These are phyloP conservation scores for Solanum megistacrolobum DNA, from an alignment of 257 asterid species.

Conservation along the genomic window DNA sequence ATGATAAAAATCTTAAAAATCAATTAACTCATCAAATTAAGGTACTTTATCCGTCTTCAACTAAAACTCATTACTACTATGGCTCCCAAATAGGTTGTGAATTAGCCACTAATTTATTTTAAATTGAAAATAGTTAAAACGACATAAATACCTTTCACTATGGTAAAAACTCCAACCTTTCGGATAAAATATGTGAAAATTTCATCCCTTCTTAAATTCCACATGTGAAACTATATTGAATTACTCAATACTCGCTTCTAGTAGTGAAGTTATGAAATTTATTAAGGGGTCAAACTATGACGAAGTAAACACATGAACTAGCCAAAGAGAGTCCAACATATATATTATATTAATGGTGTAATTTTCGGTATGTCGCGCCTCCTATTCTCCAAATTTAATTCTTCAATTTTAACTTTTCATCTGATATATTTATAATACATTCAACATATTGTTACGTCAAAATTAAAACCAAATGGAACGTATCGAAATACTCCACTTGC, in stretches of 20 bases:
- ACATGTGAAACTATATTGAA: neutral
- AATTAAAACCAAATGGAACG: too few relatives aligned
- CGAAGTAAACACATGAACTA: neutral
- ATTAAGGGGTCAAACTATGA: neutral
- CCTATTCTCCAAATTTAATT: neutral
- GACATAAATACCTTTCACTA: neutral
- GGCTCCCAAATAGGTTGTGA: neutral
- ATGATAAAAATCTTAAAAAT: neutral
- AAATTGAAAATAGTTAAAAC: neutral
- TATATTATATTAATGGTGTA: too few relatives aligned
- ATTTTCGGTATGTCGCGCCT: rapidly evolving
- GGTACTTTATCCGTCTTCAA: neutral
- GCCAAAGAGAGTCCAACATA: too few relatives aligned
- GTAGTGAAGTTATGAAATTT: neutral
- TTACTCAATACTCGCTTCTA: neutral
- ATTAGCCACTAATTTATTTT: neutral
- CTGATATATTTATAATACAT: too few relatives aligned
- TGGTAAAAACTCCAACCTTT: neutral
- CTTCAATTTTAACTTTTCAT: neutral
- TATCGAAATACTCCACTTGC: neutral
- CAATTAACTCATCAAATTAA: neutral
- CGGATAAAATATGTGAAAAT: neutral
- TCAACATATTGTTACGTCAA: neutral
- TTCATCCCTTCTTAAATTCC: rapidly evolving
- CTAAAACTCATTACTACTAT: neutral